A percentile compares a stretch with the other conserved stretches of the same genome.
Evolutionary conservation across 768 basidiomycete genomes (phyloP).

Genomic region (Austroboletus eburneus): DNA sequence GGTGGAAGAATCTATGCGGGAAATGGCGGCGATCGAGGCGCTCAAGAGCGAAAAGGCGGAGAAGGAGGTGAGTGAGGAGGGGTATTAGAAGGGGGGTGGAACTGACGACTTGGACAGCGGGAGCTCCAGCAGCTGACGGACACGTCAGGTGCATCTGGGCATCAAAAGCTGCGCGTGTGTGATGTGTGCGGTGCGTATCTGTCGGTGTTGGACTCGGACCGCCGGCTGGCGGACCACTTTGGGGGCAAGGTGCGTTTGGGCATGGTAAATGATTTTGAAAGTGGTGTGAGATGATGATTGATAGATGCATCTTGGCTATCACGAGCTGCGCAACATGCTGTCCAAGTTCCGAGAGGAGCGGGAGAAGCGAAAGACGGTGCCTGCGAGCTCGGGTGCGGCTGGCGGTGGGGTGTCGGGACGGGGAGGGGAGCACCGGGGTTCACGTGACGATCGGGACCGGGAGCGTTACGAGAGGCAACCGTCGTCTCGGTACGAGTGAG

Average conservation of each 20-base stretch:
- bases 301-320: conserved; percentile 99
- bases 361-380: conserved; percentile 71
- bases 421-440: conserved; percentile 50
- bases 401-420: conserved; percentile 40
- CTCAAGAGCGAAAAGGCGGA: conserved; percentile 93
- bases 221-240: conserved; percentile 98
- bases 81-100: too few species aligned
- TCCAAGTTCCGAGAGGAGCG: conserved; percentile 87
- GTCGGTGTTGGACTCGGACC: conserved; percentile 95
- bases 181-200: conserved; percentile 99
- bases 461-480: conserved; percentile 69
- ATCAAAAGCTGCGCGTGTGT: conserved; percentile 99
- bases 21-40: conserved; percentile 96
- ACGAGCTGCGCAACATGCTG: conserved; percentile 94
- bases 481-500: conserved; percentile 72
- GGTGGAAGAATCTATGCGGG: conserved; percentile 97
- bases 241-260: conserved; percentile 82
- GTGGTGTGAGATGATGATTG: conserved; percentile 29
- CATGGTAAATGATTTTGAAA: conserved; percentile 19
- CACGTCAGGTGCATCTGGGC: conserved; percentile 98
- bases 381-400: too few species aligned
- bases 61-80: conserved; percentile 66
- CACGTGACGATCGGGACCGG: conserved; percentile 64
- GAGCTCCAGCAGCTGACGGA: conserved; percentile 96
- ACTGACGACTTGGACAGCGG: too few species aligned